phyloP scores from a whole-genome alignment of 257 asterid genomes.

The Striga asiatica region DNA sequence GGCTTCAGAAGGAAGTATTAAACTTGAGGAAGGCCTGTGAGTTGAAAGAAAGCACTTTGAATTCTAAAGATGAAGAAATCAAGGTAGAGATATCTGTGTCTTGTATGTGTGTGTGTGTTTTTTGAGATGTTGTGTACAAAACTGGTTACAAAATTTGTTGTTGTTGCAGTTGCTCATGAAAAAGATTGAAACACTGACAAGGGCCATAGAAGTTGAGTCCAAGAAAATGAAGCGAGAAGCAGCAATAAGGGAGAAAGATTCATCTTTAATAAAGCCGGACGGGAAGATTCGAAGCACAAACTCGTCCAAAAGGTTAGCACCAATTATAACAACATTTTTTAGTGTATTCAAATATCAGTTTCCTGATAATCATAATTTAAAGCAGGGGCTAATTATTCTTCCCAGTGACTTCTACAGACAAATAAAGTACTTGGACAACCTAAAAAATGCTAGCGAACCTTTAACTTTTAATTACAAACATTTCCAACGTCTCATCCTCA shows the following conservation, averaged over 20 bases:
- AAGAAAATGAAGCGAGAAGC: constrained; percentile 68
- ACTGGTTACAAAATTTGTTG: neutral
- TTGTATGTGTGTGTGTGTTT: neutral
- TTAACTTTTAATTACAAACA: neutral
- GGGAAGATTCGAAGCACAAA: constrained; percentile 29
- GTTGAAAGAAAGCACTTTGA: constrained; percentile 37
- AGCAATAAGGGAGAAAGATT: constrained; percentile 41
- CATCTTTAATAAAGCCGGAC: constrained; percentile 22
- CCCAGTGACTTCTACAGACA: neutral
- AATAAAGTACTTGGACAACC: neutral
- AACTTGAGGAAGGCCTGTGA: constrained; percentile 54
- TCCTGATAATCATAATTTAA: neutral
- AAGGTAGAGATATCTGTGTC: constrained; percentile 29
- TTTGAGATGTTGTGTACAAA: neutral
- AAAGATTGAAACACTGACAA: constrained; percentile 51
- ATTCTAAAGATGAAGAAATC: constrained; percentile 64
- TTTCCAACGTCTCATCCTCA: neutral
- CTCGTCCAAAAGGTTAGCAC: constrained; percentile 38
- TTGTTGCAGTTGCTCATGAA: constrained; percentile 49
- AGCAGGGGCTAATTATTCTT: neutral
- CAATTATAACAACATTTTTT: neutral
- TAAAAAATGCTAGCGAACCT: neutral
- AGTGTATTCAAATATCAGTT: neutral
- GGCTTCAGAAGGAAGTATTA: constrained; percentile 82
- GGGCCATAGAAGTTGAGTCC: constrained; percentile 54